Base-by-base conservation (phyloP, 768 basidiomycete species). In the Cubamyces lactineus region DNA sequence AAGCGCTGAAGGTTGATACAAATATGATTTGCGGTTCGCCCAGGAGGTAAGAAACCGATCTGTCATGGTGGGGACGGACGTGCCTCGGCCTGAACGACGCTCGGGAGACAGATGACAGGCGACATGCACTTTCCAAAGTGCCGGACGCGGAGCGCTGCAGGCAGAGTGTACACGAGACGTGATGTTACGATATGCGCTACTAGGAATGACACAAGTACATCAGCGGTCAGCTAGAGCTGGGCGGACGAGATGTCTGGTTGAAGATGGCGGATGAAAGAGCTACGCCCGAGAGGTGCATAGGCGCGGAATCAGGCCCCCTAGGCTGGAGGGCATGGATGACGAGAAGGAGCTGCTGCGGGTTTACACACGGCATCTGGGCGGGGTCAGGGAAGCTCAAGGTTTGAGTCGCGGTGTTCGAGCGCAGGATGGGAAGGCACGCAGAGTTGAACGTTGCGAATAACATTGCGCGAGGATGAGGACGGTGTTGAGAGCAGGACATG, bases 341-440 rank as follows among this genome's bases (percentile, higher is more conserved):
- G 34, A 34, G 34, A 34, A 34, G 34, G 34, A 34, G 34, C 34
- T 34, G 34, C 34, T 34, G 34, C 34, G 34, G 34, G 34, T 5
- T 34, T 34, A 34, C 34, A 34, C 34, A 34, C 34, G 34, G 21
- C 17, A 34, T 16, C 15, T 34, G 16, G 30, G 17, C 34, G 30
- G 24, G 46, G 42, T 48, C 38, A 40, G 45, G 38, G 34, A 57
- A 46, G 47, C 55, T 57, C 55, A 57, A 24, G 45, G 55, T 46
- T 58, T 52, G 47, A 24, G 39, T 45, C 6, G 23, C 45, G 45
- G 45, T 46, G 45, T 23, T 46, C 45, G 45, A 46, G 19, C 45
- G 45, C 8, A 46, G 45, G 45, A 46, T 12, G 45, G 45, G 45
- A 46, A 46, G 45, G 23, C 15, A 46, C 8, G 19, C 11, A 6